A percentile compares a stretch with the other conserved stretches of the same genome.
Evolutionary conservation across 371 early-diverging fungal genomes (phyloP).

Genomic region (Mycotypha africana): DNA sequence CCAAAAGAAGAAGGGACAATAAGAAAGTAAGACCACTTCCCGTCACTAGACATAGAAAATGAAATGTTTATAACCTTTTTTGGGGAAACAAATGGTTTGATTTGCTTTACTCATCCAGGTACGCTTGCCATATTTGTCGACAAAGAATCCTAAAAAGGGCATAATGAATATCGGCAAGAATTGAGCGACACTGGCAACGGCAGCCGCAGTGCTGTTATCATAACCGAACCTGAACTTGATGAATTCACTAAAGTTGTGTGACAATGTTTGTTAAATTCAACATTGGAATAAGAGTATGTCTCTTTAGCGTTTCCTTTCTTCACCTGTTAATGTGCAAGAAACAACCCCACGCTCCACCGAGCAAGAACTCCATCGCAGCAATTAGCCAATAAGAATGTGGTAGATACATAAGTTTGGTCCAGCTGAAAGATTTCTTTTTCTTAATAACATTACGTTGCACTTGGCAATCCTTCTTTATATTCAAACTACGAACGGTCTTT

Average conservation of each 20-base stretch:
- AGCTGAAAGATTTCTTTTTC: slow-evolving; percentile 56
- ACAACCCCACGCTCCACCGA: slow-evolving; percentile 72
- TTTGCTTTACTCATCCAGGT: slow-evolving; percentile 42
- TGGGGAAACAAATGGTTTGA: neutral
- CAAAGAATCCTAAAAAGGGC: slow-evolving; percentile 60
- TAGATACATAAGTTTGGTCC: slow-evolving; percentile 49
- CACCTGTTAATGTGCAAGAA: slow-evolving; percentile 68
- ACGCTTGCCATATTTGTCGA: slow-evolving; percentile 59
- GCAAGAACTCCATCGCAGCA: slow-evolving; percentile 51
- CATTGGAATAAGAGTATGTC: neutral
- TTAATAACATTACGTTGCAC: slow-evolving; percentile 40
- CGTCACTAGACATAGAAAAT: slow-evolving; percentile 26
- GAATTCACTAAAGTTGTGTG: slow-evolving; percentile 58
- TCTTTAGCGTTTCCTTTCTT: neutral
- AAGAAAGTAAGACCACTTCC: slow-evolving; percentile 42
- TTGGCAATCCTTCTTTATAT: slow-evolving; percentile 13
- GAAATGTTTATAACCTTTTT: neutral
- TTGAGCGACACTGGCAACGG: slow-evolving; percentile 62
- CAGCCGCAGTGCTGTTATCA: slow-evolving; percentile 53
- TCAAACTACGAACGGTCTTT: slow-evolving; percentile 15
- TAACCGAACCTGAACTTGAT: slow-evolving; percentile 58
- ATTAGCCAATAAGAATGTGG: slow-evolving; percentile 66
- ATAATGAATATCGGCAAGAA: slow-evolving; percentile 61
- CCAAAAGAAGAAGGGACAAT: slow-evolving; percentile 44
- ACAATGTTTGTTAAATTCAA: no score